Evolutionary conservation across 176 grass and related monocot species (phyloP), one percentile per base, ranked within the genome.

Genomic region (Canna indica): DNA sequence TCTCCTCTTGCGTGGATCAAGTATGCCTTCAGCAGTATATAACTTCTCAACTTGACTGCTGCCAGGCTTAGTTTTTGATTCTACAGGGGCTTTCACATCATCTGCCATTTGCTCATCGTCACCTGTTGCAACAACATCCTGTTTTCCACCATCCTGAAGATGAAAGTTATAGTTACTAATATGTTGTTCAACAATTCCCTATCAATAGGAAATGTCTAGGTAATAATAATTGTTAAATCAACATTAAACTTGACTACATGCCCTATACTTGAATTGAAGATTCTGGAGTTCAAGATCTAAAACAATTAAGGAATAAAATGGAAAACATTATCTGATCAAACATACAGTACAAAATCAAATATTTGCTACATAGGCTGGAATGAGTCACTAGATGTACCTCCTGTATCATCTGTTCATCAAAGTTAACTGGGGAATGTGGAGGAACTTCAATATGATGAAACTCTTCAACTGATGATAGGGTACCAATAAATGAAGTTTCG

Each of bases 371-470:
- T 38, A 38, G 36, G 5, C 1, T 50, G 47, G 1, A 50, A 50
- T 18, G 15, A 50, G 16, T 18, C 46, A 48, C 15, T n/a, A n/a
- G n/a, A 38, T 9, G 3, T 38, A 66, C 63, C 63, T 66, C 34
- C 34, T 66, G 34, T 22, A 39, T 7, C 63, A 66, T 39, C 33
- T 66, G 63, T 38, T 33, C 89, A 67, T 92, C 84, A 66, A 93
- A 92, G 42, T 66, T 80, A 2, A 76, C 59, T 70, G 94, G 94
- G 22, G 78, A 78, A 70, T 79, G 77, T 64, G 84, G 72, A 47
- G 89, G 94, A 77, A 99, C 84, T 76, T 93, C 89, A 70, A 99
- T 75, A 80, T 93, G 89, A 77, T 50, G 61, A 65, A 85, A 90
- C 29, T 93, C 86, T 59, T 93, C 94, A n/a, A 93, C 60, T 27